Percentiles rank a stretch among this genome's conserved stretches.
Evolutionary conservation across 495 filamentous ascomycete species (phyloP).

Genomic region (Arthonia radiata): DNA sequence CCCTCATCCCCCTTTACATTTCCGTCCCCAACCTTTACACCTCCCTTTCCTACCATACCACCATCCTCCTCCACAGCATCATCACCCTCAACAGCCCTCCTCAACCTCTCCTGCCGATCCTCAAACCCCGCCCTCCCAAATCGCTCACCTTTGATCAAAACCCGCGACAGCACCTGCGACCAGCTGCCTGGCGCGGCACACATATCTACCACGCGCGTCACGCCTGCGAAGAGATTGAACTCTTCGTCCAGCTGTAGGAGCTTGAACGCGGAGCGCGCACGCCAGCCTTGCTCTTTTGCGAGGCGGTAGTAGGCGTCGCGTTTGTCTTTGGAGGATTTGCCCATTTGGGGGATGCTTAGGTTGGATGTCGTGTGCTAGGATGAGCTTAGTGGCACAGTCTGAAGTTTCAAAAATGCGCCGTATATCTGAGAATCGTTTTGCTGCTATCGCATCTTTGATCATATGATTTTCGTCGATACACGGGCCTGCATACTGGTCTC

Average conservation of each 20-base stretch:
- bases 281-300: conserved; percentile 96
- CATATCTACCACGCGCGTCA: conserved; percentile 85
- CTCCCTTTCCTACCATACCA: conserved; percentile 13
- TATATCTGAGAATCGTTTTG: no score
- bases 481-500: no score
- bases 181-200: conserved; percentile 92
- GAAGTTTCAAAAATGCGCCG: no score
- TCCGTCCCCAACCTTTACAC: neutral
- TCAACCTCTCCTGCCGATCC: conserved; percentile 41
- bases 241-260: conserved; percentile 88
- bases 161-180: conserved; percentile 83
- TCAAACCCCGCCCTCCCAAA: conserved; percentile 68
- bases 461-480: no score
- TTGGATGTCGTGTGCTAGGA: no score
- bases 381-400: no score
- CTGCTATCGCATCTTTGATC: no score
- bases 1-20: conserved; percentile 1
- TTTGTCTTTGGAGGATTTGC: conserved; percentile 96
- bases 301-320: conserved; percentile 93
- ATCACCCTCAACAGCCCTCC: conserved; percentile 8
- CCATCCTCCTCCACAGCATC: conserved; percentile 4
- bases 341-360: no score
- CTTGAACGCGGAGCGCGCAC: conserved; percentile 88
- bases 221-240: conserved; percentile 71
- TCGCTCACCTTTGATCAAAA: conserved; percentile 76